phyloP scores from a whole-genome alignment of 306 rosid species.

The Arachis hypogaea region DNA sequence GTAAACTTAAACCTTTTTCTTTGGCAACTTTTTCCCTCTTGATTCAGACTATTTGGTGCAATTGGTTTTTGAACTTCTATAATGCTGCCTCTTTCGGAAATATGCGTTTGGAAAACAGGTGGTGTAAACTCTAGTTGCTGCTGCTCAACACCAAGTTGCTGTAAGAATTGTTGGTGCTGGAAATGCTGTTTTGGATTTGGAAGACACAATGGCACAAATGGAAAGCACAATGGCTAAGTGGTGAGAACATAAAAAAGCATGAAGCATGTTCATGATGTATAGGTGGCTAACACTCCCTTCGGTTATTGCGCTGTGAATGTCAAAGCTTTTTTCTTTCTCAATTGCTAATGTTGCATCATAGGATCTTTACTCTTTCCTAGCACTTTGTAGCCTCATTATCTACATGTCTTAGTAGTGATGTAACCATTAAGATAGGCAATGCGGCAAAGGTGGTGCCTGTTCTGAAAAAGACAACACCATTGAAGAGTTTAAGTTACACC shows the following conservation, averaged over 20 bases:
- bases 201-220: slow-evolving; percentile 39
- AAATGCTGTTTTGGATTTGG: slow-evolving; percentile 62
- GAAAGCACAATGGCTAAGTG: slow-evolving; percentile 51
- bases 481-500: slow-evolving; percentile 23
- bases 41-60: neutral
- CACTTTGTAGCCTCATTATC: neutral
- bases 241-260: slow-evolving; percentile 18
- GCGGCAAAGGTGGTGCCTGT: slow-evolving; percentile 19
- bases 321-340: slow-evolving; percentile 20
- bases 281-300: slow-evolving; percentile 51
- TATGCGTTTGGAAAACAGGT: slow-evolving; percentile 2
- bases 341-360: slow-evolving; percentile 26
- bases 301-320: slow-evolving; percentile 52
- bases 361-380: slow-evolving; percentile 23
- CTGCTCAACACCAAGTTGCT: neutral
- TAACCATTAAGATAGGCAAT: neutral
- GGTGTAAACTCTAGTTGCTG: slow-evolving; percentile 31
- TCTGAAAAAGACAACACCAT: neutral
- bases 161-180: slow-evolving; percentile 51
- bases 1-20: neutral
- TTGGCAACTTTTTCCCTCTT: slow-evolving; percentile 8
- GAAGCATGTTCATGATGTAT: slow-evolving; percentile 53
- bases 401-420: neutral
- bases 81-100: neutral
- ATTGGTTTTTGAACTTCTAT: neutral